Base-by-base conservation (phyloP, 2,329 filamentous ascomycete genomes). In the Trichoderma atrobrunneum region DNA sequence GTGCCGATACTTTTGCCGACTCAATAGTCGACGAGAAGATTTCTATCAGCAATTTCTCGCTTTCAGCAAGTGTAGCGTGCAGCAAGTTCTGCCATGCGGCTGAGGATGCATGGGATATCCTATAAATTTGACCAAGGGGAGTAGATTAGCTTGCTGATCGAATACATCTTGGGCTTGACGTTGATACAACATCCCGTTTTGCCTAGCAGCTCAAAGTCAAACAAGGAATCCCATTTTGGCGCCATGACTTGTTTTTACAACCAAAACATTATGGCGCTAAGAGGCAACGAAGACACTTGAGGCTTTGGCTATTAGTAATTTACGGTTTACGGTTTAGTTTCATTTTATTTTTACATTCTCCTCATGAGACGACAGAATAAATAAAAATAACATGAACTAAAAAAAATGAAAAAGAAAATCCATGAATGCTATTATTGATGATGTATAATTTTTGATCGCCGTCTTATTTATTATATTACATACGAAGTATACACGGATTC, bases 31-130 rank as follows among this genome's bases (percentile, higher is more conserved):
- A 98, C 80, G 96, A 99, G 84, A 93, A 97, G 79, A 98, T 99
- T 80, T 94, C 93, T 78, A 98, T 99, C 85, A 98, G 95, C 87
- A 97, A 98, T 83, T 99, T 93, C 87, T 97, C 95, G 79, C 87
- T 99, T 74, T 97, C 94, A 79, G 96, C 96, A 74, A 98, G 95
- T 85, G 96, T 99, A 74, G 95, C 96, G 57, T 99, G 96, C 88
- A 98, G 95, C 89, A 99, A 98, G 83, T 98, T 99, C 87, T 98
- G 96, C 84, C 96, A 99, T 83, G 96, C 95, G 54, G 95, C 95
- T 57, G 96, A 99, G 84, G 96, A 99, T 82, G 92, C 92, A 43
- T 99, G 96, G 96, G 91, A 93, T 80, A 93, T 99, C 77, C 89
- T 98, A 78, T 99, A 90, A 87, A 54, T n/a, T 70, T 70, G 57